Conservation (phyloP, 352 stramenopile genomes). For the Pythium myriotylum region DNA sequence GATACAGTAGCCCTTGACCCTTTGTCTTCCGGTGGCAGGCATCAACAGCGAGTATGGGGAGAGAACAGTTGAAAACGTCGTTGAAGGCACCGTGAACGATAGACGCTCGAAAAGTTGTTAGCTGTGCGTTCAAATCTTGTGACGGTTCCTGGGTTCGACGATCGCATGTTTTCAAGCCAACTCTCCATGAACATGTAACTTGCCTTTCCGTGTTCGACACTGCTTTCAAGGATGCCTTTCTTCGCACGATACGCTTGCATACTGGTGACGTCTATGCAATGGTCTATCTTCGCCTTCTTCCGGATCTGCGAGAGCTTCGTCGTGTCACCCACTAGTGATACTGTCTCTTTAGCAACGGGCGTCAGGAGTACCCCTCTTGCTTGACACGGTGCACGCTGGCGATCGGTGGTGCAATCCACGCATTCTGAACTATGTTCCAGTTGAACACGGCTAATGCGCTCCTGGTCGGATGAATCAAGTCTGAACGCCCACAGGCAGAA, state of each 20-base stretch:
- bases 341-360: slow-evolving; percentile 3
- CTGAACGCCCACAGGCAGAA: slow-evolving; percentile 2
- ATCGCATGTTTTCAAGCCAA: slow-evolving; percentile 3
- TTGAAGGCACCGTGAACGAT: slow-evolving; percentile 15
- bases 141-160: slow-evolving; percentile 3
- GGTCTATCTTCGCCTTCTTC: slow-evolving; percentile 7
- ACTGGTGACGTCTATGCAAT: not conserved
- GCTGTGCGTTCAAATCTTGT: not conserved
- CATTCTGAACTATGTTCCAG: slow-evolving; percentile 6
- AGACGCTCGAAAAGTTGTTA: slow-evolving; percentile 10
- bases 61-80: not conserved
- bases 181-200: slow-evolving; percentile 15
- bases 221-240: not conserved
- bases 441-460: not conserved
- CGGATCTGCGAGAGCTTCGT: slow-evolving; percentile 7
- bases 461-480: slow-evolving; percentile 2
- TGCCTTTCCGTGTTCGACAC: not conserved
- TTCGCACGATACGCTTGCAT: slow-evolving; percentile 15
- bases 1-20: slow-evolving; percentile 3
- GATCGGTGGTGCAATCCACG: slow-evolving; percentile 1
- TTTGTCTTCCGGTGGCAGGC: slow-evolving; percentile 16
- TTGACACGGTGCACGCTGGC: slow-evolving; percentile 4
- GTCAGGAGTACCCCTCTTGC: not conserved
- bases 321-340: not conserved
- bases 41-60: slow-evolving; percentile 4